Conservation (phyloP, 2,329 filamentous ascomycete genomes). For the Aspergillus felis region DNA sequence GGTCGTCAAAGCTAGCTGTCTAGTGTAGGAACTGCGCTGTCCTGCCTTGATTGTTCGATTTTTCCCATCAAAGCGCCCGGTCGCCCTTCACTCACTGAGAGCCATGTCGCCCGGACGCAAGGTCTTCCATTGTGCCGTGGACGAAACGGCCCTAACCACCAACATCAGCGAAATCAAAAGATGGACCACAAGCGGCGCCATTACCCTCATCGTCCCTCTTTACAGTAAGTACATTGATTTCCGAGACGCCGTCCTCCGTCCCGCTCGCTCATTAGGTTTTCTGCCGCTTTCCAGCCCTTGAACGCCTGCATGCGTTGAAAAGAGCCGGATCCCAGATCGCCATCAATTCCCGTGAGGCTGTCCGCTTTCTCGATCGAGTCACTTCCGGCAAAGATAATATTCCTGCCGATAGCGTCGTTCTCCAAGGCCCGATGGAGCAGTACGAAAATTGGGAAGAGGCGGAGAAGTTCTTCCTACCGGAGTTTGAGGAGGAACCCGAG, state of each 20-base stretch:
- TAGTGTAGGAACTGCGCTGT: slow-evolving; percentile 25
- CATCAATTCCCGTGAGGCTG: slow-evolving; percentile 49
- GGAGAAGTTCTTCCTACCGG: slow-evolving; percentile 43
- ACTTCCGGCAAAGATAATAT: slow-evolving; percentile 46
- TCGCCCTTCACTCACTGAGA: slow-evolving; percentile 20
- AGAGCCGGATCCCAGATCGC: slow-evolving; percentile 45
- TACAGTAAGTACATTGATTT: slow-evolving; percentile 41
- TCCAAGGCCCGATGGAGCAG: slow-evolving; percentile 49
- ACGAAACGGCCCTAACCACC: slow-evolving; percentile 50
- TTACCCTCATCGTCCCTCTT: slow-evolving; percentile 49
- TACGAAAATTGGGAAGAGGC: slow-evolving; percentile 46
- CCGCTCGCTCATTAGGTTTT: slow-evolving; percentile 10
- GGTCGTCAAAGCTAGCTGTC: slow-evolving; percentile 27
- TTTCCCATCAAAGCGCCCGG: slow-evolving; percentile 14
- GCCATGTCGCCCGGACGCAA: slow-evolving; percentile 42
- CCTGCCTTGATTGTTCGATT: slow-evolving; percentile 11
- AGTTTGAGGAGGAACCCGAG: slow-evolving; percentile 41
- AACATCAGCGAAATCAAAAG: slow-evolving; percentile 52
- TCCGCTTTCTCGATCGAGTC: slow-evolving; percentile 50
- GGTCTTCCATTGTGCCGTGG: slow-evolving; percentile 50
- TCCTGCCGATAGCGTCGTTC: slow-evolving; percentile 39
- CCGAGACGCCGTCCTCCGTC: slow-evolving; percentile 1
- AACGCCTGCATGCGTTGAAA: slow-evolving; percentile 44
- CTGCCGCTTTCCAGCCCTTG: slow-evolving; percentile 35
- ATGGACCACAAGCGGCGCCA: slow-evolving; percentile 48